Percentiles rank a stretch among this genome's conserved stretches.
These are phyloP conservation scores for Zea luxurians DNA, from an alignment of 176 grass and related monocot genomes.

Conservation along the genomic window DNA sequence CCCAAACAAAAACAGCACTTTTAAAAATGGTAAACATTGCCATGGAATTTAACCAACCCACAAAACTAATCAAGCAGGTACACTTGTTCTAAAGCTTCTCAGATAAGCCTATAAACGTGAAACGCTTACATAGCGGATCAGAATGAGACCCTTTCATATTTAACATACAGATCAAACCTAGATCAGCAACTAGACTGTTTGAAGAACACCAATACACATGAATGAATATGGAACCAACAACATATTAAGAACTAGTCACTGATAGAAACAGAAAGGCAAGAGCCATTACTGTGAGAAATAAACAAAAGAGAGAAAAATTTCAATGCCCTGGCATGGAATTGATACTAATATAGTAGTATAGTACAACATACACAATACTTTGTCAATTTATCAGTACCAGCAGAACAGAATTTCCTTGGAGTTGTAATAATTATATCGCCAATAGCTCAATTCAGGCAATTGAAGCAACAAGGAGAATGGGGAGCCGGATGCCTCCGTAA, in stretches of 20 bases:
- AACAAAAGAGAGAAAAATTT: not conserved
- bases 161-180: not conserved
- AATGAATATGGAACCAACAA: slow-evolving; percentile 15
- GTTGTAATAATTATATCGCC: slow-evolving; percentile 39
- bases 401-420: not conserved
- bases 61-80: not conserved
- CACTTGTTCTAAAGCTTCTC: not conserved
- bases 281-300: not conserved
- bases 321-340: slow-evolving; percentile 4
- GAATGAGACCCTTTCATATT: not conserved
- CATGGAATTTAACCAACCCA: not conserved
- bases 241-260: not conserved
- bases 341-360: not conserved
- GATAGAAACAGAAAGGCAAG: not conserved
- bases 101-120: not conserved
- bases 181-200: not conserved
- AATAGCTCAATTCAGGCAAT: slow-evolving; percentile 50
- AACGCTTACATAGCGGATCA: not conserved
- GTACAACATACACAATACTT: slow-evolving; percentile 24
- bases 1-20: slow-evolving; percentile 14
- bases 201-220: not conserved
- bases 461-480: slow-evolving; percentile 35
- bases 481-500: slow-evolving; percentile 3
- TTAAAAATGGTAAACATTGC: not conserved
- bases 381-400: slow-evolving; percentile 35